Percentiles rank a stretch among this genome's conserved stretches.
These are phyloP conservation scores for Physcomitrium patens DNA, from an alignment of 225 moss, liverwort and hornwort species.

Conservation along the genomic window DNA sequence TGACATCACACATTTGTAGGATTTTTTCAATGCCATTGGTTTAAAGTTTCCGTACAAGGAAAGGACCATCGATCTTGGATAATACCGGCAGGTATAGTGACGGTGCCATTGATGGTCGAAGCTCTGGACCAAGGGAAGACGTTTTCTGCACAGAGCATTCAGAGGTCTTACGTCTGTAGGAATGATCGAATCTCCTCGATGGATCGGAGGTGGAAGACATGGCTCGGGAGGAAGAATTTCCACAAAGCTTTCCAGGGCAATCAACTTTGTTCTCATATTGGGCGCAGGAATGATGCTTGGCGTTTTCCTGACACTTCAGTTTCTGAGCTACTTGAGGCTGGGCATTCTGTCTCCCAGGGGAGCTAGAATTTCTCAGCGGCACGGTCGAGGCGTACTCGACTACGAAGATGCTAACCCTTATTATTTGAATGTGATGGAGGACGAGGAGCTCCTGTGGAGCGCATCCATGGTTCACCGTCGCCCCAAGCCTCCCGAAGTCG, in stretches of 20 bases:
- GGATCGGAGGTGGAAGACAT: conserved; percentile 22
- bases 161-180: conserved; percentile 11
- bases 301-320: conserved; percentile 41
- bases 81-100: not conserved
- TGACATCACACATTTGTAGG: not conserved
- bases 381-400: conserved; percentile 15
- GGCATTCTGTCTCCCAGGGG: conserved; percentile 10
- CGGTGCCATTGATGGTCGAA: no score
- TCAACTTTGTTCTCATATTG: conserved; percentile 34
- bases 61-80: not conserved
- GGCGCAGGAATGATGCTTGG: conserved; percentile 46
- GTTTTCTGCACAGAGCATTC: no score
- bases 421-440: conserved; percentile 32
- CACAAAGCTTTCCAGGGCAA: conserved; percentile 20
- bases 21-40: not conserved
- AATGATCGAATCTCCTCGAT: conserved; percentile 36
- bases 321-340: conserved; percentile 50
- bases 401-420: not conserved
- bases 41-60: not conserved
- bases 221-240: conserved; percentile 33
- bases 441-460: conserved; percentile 51
- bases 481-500: conserved; percentile 29
- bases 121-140: no score
- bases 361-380: not conserved
- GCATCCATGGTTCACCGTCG: conserved; percentile 39